A percentile compares a stretch with the other conserved stretches of the same genome.
Conservation (phyloP, 495 filamentous ascomycete species). For the Entonaema liquescens region DNA sequence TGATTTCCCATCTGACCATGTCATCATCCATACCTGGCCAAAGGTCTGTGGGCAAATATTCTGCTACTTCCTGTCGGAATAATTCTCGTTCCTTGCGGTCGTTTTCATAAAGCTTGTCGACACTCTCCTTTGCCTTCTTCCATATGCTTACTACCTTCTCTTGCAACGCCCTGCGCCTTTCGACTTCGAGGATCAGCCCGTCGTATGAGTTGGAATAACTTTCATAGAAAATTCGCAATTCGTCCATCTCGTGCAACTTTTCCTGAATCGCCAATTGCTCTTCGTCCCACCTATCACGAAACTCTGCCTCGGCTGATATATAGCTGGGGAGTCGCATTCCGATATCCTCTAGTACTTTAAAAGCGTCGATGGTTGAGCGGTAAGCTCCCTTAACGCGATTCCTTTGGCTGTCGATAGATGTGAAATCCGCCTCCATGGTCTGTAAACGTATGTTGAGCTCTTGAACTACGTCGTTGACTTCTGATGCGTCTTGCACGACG, state of each 20-base stretch:
- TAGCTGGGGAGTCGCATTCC: conserved; percentile 71
- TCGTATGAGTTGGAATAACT: conserved; percentile 86
- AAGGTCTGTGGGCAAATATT: conserved; percentile 86
- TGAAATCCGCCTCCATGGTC: conserved; percentile 77
- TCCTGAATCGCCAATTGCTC: conserved; percentile 73
- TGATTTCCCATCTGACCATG: conserved; percentile 54
- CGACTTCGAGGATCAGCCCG: conserved; percentile 81
- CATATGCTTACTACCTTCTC: conserved; percentile 76
- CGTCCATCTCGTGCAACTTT: conserved; percentile 76
- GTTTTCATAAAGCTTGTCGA: conserved; percentile 77
- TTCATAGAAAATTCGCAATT: conserved; percentile 79
- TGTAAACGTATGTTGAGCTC: conserved; percentile 80
- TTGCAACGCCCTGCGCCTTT: conserved; percentile 73
- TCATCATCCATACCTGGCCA: conserved; percentile 74
- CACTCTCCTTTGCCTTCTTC: conserved; percentile 74
- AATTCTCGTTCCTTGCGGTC: conserved; percentile 78
- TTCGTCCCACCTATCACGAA: conserved; percentile 76
- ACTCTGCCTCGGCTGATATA: conserved; percentile 73
- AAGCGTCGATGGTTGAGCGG: conserved; percentile 62
- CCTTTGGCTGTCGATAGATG: conserved; percentile 64
- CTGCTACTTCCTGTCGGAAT: conserved; percentile 83
- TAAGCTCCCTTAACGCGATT: conserved; percentile 62
- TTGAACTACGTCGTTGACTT: conserved; percentile 88
- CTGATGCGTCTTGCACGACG: conserved; percentile 79
- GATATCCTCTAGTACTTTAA: conserved; percentile 72